These are phyloP conservation scores for Chrysanthemum makinoi DNA, from an alignment of 129 eudicot species.

Conservation along the genomic window DNA sequence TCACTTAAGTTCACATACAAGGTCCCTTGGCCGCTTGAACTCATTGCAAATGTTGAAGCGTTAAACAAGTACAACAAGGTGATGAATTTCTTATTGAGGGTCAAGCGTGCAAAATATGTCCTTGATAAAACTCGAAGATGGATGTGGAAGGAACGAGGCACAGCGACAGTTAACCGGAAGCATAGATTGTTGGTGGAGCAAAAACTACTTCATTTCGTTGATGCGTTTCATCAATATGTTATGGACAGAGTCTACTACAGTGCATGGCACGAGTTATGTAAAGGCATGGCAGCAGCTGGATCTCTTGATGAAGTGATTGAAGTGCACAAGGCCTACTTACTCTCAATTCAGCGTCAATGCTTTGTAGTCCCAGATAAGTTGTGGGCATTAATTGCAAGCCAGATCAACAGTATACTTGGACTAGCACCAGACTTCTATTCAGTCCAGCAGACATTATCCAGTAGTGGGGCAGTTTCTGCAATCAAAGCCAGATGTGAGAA, in stretches of 20 bases:
- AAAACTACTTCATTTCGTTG: constrained; percentile 92
- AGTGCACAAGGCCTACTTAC: constrained; percentile 85
- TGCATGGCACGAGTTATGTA: constrained; percentile 93
- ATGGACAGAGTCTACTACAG: constrained; percentile 99
- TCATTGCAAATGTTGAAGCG: constrained; percentile 85
- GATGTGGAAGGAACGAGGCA: constrained; percentile 95
- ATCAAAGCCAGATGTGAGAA: constrained; percentile 85
- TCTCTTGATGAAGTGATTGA: constrained; percentile 94
- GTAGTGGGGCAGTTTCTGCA: constrained; percentile 76
- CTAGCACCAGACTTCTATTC: constrained; percentile 84
- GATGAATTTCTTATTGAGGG: constrained; percentile 88
- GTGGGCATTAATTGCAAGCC: constrained; percentile 96
- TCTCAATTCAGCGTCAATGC: constrained; percentile 90
- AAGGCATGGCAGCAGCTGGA: constrained; percentile 90
- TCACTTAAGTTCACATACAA: constrained; percentile 83
- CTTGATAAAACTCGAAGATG: constrained; percentile 95
- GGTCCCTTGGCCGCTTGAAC: constrained; percentile 98
- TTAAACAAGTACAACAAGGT: constrained; percentile 96
- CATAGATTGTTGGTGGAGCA: constrained; percentile 93
- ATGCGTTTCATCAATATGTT: constrained; percentile 98
- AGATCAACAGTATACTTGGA: constrained; percentile 86
- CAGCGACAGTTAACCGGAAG: constrained; percentile 54
- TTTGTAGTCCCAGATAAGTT: constrained; percentile 97
- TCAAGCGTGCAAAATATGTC: constrained; percentile 92
- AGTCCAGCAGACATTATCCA: constrained; percentile 66